Evolutionary conservation across 805 yeast species (phyloP), one percentile per base, ranked within the genome.

Genomic region (Yamadazyma paraphyllophila): DNA sequence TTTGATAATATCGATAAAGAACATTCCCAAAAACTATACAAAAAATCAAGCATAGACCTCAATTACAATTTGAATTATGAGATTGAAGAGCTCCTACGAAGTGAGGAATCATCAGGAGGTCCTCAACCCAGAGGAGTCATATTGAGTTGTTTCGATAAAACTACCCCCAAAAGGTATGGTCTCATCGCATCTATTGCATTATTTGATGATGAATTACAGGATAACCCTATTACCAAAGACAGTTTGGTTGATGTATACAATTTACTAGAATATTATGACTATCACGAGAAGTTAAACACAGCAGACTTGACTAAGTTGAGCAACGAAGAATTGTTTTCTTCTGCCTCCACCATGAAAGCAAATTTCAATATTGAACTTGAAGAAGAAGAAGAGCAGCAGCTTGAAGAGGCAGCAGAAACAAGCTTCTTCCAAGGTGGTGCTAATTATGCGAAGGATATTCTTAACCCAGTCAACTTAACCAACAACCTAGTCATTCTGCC

Each of bases 401-500:
- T 27, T n/a, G 49, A 39, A 8, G 42, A 38, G 17, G 51, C 46
- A 13, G 31, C 25, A 7, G 49, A 46, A 13, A 5, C 25, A 0
- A 39, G 44, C 32, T 39, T 48, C 30, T 36, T 51, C 8, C 32
- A 37, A 33, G 37, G 32, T 14, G 41, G 50, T 10, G 52, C 50
- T 4, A 32, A 53, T 4, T 48, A 58, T 1, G 65, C 69, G 4
- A 48, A 63, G 20, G 67, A 62, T 7, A 45, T 62, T 40, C 52
- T 67, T n/a, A 57, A 66, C 39, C 74, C 74, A 0, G 47, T 65
- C 5, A 63, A 56, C 41, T 50, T 70, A 12, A 65, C 74, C 11
- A 67, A 65, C 47, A 61, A 60, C 43, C 55, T 67, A 26, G 67
- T 71, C 5, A 59, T 70, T 8, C 67, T 58, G 65, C 76, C 76